These are phyloP conservation scores for Apostasia ramifera DNA, from an alignment of 106 monocot genomes.

Conservation along the genomic window DNA sequence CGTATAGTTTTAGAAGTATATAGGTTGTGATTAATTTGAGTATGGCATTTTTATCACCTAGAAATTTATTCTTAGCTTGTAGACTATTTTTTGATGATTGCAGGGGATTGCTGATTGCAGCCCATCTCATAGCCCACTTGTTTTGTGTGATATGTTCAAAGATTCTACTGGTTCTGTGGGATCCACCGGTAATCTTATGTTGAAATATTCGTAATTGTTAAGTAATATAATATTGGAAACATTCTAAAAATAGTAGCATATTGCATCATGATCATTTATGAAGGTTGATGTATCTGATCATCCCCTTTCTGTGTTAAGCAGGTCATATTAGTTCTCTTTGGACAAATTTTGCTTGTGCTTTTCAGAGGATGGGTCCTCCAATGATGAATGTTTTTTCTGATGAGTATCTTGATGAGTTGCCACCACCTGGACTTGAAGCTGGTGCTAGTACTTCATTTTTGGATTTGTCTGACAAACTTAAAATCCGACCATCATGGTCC, in stretches of 20 bases:
- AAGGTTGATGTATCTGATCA: background rate
- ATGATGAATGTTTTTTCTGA: conserved; percentile 7
- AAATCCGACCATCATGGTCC: conserved; percentile 34
- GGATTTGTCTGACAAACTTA: conserved; percentile 18
- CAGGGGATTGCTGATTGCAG: conserved; percentile 32
- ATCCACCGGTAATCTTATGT: conserved; percentile 13
- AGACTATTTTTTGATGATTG: conserved; percentile 13
- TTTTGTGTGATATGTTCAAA: conserved; percentile 11
- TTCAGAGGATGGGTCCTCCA: conserved; percentile 41
- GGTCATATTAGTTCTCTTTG: conserved; percentile 4
- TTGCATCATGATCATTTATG: background rate
- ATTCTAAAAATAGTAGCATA: background rate
- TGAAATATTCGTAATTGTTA: conserved; percentile 1
- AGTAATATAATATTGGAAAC: conserved; percentile 2
- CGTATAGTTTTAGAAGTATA: too few relatives aligned
- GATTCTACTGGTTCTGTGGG: conserved; percentile 7
- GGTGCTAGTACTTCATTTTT: conserved; percentile 9
- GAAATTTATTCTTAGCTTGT: background rate
- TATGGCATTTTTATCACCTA: too few relatives aligned
- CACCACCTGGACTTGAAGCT: conserved; percentile 48
- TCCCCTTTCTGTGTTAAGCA: conserved; percentile 3
- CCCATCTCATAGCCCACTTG: conserved; percentile 4
- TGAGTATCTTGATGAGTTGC: conserved; percentile 36
- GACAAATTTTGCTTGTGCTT: conserved; percentile 21
- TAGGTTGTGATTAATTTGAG: too few relatives aligned